A percentile compares a stretch with the other conserved stretches of the same genome.
These are phyloP conservation scores for Volvox reticuliferus DNA, from an alignment of 139 green algal genomes.

Conservation along the genomic window DNA sequence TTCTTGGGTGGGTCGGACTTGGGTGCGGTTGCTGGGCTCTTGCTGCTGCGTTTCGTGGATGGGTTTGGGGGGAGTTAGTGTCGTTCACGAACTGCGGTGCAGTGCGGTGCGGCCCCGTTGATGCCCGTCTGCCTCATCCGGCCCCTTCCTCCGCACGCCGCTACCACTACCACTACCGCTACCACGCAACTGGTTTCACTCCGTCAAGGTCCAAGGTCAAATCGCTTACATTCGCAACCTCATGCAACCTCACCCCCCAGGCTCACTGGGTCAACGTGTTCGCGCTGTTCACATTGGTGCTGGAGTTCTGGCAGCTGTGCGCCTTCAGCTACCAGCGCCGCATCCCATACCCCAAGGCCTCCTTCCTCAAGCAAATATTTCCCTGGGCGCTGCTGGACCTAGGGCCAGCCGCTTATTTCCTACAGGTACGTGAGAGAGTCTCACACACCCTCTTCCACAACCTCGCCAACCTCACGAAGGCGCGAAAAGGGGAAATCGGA, in stretches of 20 bases:
- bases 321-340: constrained; percentile 46
- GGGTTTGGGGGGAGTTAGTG: no score
- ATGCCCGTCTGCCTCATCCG: no score
- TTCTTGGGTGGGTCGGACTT: background rate
- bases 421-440: background rate
- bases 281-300: constrained; percentile 15
- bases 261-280: constrained; percentile 43
- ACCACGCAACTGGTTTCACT: background rate
- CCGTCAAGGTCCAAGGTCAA: background rate
- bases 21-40: no score
- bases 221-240: background rate
- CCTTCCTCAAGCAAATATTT: constrained; percentile 31
- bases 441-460: no score
- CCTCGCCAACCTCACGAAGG: background rate
- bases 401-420: constrained; percentile 21
- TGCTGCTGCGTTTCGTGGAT: no score
- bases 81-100: no score
- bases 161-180: background rate
- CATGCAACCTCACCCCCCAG: background rate
- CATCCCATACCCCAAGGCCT: constrained; percentile 19
- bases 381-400: constrained; percentile 41
- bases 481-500: background rate
- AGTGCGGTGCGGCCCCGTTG: no score
- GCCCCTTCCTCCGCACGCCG: background rate
- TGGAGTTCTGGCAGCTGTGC: constrained; percentile 46